phyloP scores from a whole-genome alignment of 148 eudicot species.

The Rhododendron henanense region DNA sequence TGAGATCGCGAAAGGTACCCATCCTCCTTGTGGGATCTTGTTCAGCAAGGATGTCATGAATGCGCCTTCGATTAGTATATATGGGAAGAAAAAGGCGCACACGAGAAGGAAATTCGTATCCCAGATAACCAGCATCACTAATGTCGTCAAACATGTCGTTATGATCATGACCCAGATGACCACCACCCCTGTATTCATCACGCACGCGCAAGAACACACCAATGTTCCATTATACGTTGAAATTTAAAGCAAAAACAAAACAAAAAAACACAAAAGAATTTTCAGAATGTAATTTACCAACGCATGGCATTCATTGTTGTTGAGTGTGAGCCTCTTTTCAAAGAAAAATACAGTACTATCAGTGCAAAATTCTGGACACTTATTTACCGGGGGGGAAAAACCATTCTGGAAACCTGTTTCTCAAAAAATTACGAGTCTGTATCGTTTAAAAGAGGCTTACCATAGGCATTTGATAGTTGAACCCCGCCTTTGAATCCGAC shows the following conservation, averaged over 20 bases:
- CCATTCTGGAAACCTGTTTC: background rate
- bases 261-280: no score
- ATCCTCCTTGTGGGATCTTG: conserved; percentile 42
- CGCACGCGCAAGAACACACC: no score
- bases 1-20: conserved; percentile 39
- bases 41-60: conserved; percentile 28
- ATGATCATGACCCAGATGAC: conserved; percentile 42
- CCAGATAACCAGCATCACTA: conserved; percentile 44
- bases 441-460: background rate
- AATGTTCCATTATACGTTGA: background rate
- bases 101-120: conserved; percentile 23
- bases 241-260: no score
- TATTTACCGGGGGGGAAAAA: no score
- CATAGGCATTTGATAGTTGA: conserved; percentile 18
- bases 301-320: no score
- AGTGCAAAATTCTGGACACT: background rate
- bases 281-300: no score
- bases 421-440: background rate
- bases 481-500: conserved; percentile 11
- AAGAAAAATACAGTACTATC: background rate
- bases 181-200: conserved; percentile 23
- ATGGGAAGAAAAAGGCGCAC: conserved; percentile 19
- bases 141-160: conserved; percentile 24
- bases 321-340: background rate
- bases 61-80: conserved; percentile 14